Conservation (phyloP, 1,284 basidiomycete species). For the Moesziomyces antarcticus region DNA sequence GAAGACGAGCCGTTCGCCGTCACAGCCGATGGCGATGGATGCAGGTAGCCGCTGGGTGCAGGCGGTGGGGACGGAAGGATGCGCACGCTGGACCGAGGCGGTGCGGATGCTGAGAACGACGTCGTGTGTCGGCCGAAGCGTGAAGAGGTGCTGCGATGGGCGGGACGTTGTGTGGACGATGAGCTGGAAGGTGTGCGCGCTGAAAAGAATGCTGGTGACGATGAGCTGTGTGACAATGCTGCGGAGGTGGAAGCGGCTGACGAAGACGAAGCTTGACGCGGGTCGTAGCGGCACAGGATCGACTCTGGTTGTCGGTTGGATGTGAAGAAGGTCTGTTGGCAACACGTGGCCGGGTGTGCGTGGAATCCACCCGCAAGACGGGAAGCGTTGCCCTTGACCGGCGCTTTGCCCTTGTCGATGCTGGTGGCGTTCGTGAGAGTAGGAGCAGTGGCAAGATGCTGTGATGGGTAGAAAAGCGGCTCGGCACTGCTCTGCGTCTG, state of each 20-base stretch:
- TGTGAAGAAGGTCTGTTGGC: constrained; percentile 67
- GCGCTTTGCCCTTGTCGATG: constrained; percentile 23
- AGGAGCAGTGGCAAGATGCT: constrained; percentile 27
- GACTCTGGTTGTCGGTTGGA: constrained; percentile 55
- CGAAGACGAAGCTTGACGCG: constrained; percentile 44
- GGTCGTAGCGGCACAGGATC: constrained; percentile 67
- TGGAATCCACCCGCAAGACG: constrained; percentile 18
- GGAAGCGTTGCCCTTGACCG: constrained; percentile 1
- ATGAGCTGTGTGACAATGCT: constrained; percentile 3
- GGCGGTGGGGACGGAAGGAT: constrained; percentile 46
- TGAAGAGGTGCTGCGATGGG: constrained; percentile 40
- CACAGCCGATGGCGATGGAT: constrained; percentile 29
- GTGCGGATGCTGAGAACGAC: constrained; percentile 21
- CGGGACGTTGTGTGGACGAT: constrained; percentile 44
- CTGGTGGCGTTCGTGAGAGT: constrained; percentile 1
- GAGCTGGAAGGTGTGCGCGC: constrained; percentile 34
- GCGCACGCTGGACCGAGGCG: constrained; percentile 40
- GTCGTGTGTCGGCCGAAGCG: constrained; percentile 33
- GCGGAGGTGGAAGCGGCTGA: constrained; percentile 11
- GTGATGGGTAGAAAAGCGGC: constrained; percentile 54
- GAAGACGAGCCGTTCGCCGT: constrained; percentile 47
- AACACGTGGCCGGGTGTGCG: constrained; percentile 61
- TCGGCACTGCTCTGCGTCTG: constrained; percentile 75
- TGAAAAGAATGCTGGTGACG: constrained; percentile 55
- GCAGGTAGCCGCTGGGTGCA: constrained; percentile 33